phyloP scores from a whole-genome alignment of 2,329 filamentous ascomycete species.

The Colletotrichum cuscutae region DNA sequence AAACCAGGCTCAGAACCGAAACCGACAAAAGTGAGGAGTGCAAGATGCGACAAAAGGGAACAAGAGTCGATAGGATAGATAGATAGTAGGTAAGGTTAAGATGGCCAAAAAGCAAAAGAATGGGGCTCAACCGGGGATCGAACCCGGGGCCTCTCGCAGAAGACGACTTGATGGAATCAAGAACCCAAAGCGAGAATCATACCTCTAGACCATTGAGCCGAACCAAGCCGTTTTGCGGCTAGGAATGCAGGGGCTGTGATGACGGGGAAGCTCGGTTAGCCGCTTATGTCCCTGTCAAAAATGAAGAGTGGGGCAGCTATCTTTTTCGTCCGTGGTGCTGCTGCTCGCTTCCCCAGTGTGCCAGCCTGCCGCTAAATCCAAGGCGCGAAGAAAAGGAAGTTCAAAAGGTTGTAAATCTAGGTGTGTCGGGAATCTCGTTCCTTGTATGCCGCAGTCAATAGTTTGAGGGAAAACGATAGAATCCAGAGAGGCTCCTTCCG shows the following conservation, averaged over 20 bases:
- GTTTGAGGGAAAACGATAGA: too few species aligned
- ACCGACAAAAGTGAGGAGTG: background rate
- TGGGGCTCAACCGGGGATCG: conserved; percentile 44
- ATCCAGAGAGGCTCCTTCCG: too few species aligned
- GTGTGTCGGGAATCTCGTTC: too few species aligned
- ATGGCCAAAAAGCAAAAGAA: conserved; percentile 28
- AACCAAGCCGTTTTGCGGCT: background rate
- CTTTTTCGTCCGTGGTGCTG: background rate
- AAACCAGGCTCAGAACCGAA: background rate
- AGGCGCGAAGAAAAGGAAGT: too few species aligned
- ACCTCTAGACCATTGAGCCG: conserved; percentile 46
- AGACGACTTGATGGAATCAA: background rate
- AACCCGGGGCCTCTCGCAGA: conserved; percentile 48
- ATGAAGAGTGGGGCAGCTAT: background rate
- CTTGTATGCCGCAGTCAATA: too few species aligned
- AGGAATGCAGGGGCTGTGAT: conserved; percentile 1
- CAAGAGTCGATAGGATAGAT: too few species aligned
- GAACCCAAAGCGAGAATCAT: conserved; percentile 48
- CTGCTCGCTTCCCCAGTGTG: background rate
- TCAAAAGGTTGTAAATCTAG: too few species aligned
- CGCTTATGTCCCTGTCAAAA: background rate
- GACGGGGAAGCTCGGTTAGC: background rate
- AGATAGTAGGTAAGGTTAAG: too few species aligned
- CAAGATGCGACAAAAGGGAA: background rate
- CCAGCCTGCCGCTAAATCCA: background rate